Evolutionary conservation across 2,329 filamentous ascomycete genomes (phyloP), one percentile per base, ranked within the genome.

Genomic region (Scopulariopsis brevicaulis): DNA sequence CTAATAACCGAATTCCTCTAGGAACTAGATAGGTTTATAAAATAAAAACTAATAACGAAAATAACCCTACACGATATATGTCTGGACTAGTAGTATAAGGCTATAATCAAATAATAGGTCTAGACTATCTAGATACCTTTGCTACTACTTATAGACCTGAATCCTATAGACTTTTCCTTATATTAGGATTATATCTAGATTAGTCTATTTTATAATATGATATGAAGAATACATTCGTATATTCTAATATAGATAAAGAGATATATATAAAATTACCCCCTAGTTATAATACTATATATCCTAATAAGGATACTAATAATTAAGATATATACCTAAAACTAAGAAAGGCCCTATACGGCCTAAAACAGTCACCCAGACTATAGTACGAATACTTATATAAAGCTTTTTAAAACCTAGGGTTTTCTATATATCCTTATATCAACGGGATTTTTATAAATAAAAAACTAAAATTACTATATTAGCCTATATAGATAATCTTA

Each of bases 51-150:
- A 37, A 58, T 58, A 55, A 55, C 20, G 24, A 58, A 53, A 58
- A 60, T 56, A 59, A 54, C n/a, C 43, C 51, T 46, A 53, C 24
- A n/a, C n/a, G n/a, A n/a, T n/a, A n/a, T n/a, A n/a, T n/a, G n/a
- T n/a, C n/a, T n/a, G n/a, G n/a, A n/a, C n/a, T n/a, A n/a, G n/a
- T n/a, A n/a, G n/a, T n/a, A n/a, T n/a, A n/a, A n/a, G n/a, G n/a
- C n/a, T n/a, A n/a, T n/a, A n/a, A n/a, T n/a, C n/a, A n/a, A n/a
- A n/a, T n/a, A n/a, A n/a, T n/a, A n/a, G n/a, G n/a, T n/a, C 32
- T 59, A 59, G 53, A 60, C 50, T 60, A 59, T 55, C 15, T 59
- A 48, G 51, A 60, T n/a, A 60, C 51, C 20, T 60, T 60, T 54
- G 46, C 25, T 43, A 60, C 22, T 37, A 60, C 43, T 20, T 59